Conservation (phyloP, 2,329 filamentous ascomycete genomes). For the Diaporthe ilicicola region DNA sequence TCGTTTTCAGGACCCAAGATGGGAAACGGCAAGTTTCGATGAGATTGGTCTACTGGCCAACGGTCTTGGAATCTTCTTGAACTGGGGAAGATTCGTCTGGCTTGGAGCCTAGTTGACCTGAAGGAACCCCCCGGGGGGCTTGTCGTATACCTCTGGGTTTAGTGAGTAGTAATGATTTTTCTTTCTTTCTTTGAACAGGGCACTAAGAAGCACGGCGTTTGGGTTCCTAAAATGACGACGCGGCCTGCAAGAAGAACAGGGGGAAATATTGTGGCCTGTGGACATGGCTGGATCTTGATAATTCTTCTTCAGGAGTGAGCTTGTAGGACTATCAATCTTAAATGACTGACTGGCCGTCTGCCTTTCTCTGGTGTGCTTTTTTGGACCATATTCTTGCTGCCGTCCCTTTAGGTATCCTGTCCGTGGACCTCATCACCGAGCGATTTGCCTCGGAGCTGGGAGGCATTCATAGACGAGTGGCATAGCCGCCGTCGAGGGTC, state of each 20-base stretch:
- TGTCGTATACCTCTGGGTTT: neutral
- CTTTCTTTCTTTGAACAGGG: neutral
- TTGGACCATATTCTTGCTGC: neutral
- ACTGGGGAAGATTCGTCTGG: neutral
- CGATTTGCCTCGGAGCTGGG: neutral
- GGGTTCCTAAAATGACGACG: neutral
- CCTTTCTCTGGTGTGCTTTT: neutral
- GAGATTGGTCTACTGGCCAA: neutral
- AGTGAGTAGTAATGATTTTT: neutral
- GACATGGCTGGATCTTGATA: neutral
- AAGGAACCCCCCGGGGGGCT: neutral
- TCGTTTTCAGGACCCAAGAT: neutral
- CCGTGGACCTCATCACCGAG: neutral
- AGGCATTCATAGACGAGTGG: neutral
- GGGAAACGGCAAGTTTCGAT: neutral
- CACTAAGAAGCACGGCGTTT: slow-evolving; percentile 25
- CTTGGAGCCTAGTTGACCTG: neutral
- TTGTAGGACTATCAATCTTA: neutral
- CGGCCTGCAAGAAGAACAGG: neutral
- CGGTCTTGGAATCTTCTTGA: neutral
- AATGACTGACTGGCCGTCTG: neutral
- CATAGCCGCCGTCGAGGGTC: neutral
- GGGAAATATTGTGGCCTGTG: neutral
- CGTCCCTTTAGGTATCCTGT: neutral
- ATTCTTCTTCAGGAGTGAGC: neutral